Base-by-base conservation (phyloP, 257 asterid species). In the Lycium ferocissimum region DNA sequence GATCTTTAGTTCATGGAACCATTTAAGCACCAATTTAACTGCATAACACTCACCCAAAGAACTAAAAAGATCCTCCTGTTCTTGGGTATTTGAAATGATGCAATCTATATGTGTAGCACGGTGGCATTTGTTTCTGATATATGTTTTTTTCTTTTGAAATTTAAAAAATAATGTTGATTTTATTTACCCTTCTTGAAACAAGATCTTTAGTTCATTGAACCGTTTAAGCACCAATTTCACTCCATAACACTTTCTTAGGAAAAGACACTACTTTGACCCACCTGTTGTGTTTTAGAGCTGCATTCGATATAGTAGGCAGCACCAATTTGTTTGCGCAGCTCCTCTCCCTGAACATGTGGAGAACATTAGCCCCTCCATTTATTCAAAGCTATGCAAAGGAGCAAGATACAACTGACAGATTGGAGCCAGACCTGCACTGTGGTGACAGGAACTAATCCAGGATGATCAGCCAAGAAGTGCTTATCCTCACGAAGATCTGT, bases 241-340 rank as follows among this genome's bases (percentile, higher is more conserved):
- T 26, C 49, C 65, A 78, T 9, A 78, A 78, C 49, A 53, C 12
- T 53, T 53, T 15, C 20, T 53, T 14, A 22, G 49, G 59, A 53
- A 76, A 26, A 13, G 49, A 78, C 26, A 76, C 65, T 76, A 76
- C n/a, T 26, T 75, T 58, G 9, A 72, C 22, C 65, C 73, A 96
- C 99, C 99, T 94, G 99, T 86, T 96, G 99, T 87, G 99, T 94
- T 90, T 96, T 96, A 37, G 99, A 93, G 90, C 99, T 96, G 90
- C 99, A 96, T 80, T 96, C 99, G 13, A 96, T 91, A 87, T 96
- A 96, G 88, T 92, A 93, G 26, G 96, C 83, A 4, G 98, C 98
- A 26, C 98, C 98, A 73, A 96, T 93, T 81, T 92, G 95, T 88
- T 91, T 94, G 8, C 99, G 94, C 33, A 96, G 98, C 91, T 94